phyloP scores from a whole-genome alignment of 208 protist genomes.

The Herpetomonas samuelpessoai region DNA sequence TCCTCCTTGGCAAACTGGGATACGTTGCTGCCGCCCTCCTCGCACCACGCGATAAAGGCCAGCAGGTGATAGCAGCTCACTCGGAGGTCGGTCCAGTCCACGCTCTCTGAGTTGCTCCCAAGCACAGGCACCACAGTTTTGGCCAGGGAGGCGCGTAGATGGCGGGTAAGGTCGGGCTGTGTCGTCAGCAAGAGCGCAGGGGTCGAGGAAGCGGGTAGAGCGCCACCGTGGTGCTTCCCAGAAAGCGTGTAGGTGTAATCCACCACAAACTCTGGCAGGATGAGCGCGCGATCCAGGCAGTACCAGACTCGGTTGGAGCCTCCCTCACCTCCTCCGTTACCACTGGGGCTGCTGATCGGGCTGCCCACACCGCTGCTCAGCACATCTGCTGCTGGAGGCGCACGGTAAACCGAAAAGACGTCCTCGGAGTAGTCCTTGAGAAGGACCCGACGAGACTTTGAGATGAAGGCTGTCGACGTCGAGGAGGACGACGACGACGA shows the following conservation, averaged over 20 bases:
- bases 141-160: slow-evolving; percentile 18
- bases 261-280: slow-evolving; percentile 86
- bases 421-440: slow-evolving; percentile 50
- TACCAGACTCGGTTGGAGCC: slow-evolving; percentile 63
- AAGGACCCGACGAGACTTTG: slow-evolving; percentile 29
- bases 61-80: slow-evolving; percentile 26
- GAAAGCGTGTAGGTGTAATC: slow-evolving; percentile 75
- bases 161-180: slow-evolving; percentile 4
- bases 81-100: slow-evolving; percentile 17
- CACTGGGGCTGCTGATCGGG: slow-evolving; percentile 3
- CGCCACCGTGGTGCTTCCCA: background rate
- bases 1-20: slow-evolving; percentile 40
- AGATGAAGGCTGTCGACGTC: slow-evolving; percentile 14
- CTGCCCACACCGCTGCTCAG: too few relatives aligned
- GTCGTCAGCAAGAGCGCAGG: slow-evolving; percentile 21
- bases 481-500: background rate
- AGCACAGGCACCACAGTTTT: slow-evolving; percentile 17
- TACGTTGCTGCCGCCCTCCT: slow-evolving; percentile 25
- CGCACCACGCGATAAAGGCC: slow-evolving; percentile 32
- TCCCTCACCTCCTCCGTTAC: background rate
- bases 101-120: slow-evolving; percentile 15
- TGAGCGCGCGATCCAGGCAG: slow-evolving; percentile 74
- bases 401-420: slow-evolving; percentile 73
- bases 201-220: slow-evolving; percentile 2
- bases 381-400: slow-evolving; percentile 27